Evolutionary conservation across 805 yeast genomes (phyloP), one percentile per base, ranked within the genome.

Genomic region (Saturnispora quitensis): DNA sequence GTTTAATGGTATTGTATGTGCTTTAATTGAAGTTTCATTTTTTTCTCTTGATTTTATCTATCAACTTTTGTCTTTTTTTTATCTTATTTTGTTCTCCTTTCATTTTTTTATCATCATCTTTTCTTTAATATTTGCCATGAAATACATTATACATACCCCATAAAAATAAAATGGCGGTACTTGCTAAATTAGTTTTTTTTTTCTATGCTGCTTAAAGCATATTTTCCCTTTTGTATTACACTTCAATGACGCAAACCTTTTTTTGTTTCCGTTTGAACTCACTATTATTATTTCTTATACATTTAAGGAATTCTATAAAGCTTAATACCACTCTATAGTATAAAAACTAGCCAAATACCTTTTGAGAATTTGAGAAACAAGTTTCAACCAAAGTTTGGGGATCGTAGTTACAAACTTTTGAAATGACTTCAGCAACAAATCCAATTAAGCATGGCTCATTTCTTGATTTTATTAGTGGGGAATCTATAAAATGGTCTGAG

Each of bases 371-470:
- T 12, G 67, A 50, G 74, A 78, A 84, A 22, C 81, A 80, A 1
- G 65, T 60, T 7, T 74, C 73, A 12, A 75, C 71, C 3, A 86
- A 66, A 13, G 66, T 68, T 27, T 72, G 66, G 4, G 79, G 67
- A 0, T 74, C 60, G 2, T 74, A 56, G 0, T 64, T 63, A 55
- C 73, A 75, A 45, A 84, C 61, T 15, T 73, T 75, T 2, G 86
- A 75, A 40, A 86, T 70, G 2, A 82, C 81, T 53, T 77, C 79
- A 1, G 95, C 97, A 0, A 89, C 89, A 52, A 81, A 79, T 3
- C 89, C 88, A 50, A 93, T 80, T 43, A 80, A 76, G 48, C 95
- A 89, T 0, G 99, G 99, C 66, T 93, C 99, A 65, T 93, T 89
- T 62, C 99, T 75, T 0, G 91, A 84, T 56, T 85, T 85, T 43